Evolutionary conservation across 164 flowering plant species (phyloP), one percentile per base, ranked within the genome.

Genomic region (Vitis rotundifolia): DNA sequence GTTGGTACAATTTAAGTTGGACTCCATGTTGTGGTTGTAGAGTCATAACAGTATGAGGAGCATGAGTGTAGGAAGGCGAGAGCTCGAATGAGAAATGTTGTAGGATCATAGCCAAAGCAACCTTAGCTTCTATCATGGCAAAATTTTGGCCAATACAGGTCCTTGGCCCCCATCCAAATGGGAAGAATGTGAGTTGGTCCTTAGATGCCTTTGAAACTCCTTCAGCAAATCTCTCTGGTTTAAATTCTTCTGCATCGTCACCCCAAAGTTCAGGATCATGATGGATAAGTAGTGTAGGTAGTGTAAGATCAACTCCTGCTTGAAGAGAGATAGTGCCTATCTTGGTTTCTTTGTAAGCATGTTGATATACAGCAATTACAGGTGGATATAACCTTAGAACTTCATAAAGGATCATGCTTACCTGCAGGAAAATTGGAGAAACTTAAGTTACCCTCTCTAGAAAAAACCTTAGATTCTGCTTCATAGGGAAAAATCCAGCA

Each of bases 171-270:
- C 75, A 72, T 26, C 79, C 78, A 19, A 82, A 82, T 13, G 82
- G 85, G 49, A 71, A 63, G 61, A 74, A 75, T 15, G 79, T 75
- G 3, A 50, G 15, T n/a, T 78, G 81, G 18, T 78, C 70, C 69
- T 74, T 84, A 1, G 75, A 47, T 5, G 87, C 90, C 66, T 75
- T 83, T 11, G 78, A 73, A 70, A 81, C 63, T 72, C 87, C 88
- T 76, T 77, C 79, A n/a, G 83, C 66, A 74, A 86, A 86, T 70
- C 86, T 81, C 70, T 76, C 83, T 49, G 86, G 90, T 12, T 81
- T 84, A 61, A 86, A 86, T 67, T 86, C 83, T 11, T 74, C 68
- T 18, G 75, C 83, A 63, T 84, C 85, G 0, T 76, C 77, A 1
- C 85, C 85, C 83, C 85, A 81, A 3, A 69, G 49, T 12, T 81